phyloP scores from a whole-genome alignment of 176 grass and related monocot genomes.

The Carex myosuroides region DNA sequence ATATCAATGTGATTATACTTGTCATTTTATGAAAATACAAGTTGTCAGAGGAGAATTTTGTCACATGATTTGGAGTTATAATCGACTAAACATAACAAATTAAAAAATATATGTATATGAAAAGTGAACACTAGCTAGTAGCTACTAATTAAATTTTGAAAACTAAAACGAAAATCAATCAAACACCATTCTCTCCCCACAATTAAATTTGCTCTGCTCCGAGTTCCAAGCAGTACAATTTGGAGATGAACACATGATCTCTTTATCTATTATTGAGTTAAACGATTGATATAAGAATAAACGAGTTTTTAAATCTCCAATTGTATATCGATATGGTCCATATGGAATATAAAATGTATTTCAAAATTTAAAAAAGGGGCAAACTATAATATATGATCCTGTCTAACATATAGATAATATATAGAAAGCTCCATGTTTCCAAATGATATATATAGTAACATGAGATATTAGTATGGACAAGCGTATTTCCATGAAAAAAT shows the following conservation, averaged over 20 bases:
- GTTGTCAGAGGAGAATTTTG: background rate
- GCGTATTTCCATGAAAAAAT: constrained; percentile 17
- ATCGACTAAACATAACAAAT: background rate
- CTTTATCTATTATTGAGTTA: background rate
- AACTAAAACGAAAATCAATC: too few species aligned
- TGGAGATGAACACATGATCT: too few species aligned
- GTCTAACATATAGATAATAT: background rate
- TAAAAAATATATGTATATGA: too few species aligned
- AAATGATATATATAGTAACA: constrained; percentile 14
- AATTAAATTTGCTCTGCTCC: too few species aligned
- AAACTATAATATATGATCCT: background rate
- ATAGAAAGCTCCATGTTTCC: background rate
- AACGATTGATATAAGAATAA: background rate
- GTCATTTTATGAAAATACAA: too few species aligned
- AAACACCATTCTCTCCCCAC: too few species aligned
- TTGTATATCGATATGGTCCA: background rate
- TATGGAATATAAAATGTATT: background rate
- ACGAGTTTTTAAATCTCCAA: background rate
- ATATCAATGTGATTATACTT: background rate
- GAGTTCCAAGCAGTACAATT: too few species aligned
- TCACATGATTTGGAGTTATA: background rate
- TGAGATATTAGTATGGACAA: constrained; percentile 1
- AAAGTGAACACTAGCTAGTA: too few species aligned
- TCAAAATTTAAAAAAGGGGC: background rate
- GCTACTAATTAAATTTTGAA: too few species aligned